phyloP scores from a whole-genome alignment of 768 basidiomycete species.

The Bullera alba region DNA sequence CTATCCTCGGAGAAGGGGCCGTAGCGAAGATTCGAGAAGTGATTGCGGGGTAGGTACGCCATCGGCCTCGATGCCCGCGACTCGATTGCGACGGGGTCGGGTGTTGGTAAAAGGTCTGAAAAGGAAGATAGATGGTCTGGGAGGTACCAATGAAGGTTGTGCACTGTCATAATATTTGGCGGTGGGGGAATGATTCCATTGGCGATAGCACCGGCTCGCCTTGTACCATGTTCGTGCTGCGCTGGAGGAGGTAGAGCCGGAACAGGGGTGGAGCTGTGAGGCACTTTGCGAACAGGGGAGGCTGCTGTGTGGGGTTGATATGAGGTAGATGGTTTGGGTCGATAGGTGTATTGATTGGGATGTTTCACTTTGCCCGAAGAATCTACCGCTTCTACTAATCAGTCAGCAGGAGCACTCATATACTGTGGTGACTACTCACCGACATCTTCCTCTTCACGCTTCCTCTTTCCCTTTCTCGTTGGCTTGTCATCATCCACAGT shows the following conservation, averaged over 20 bases:
- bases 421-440: conserved; percentile 18
- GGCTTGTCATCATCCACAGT: conserved; percentile 1
- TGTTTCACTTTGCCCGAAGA: conserved; percentile 45
- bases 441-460: conserved; percentile 27
- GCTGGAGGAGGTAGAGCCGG: conserved; percentile 20
- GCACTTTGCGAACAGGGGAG: conserved; percentile 19
- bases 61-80: conserved; percentile 29
- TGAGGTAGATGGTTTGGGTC: conserved; percentile 38
- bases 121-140: conserved; percentile 90
- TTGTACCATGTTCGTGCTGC: conserved; percentile 38
- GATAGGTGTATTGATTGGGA: conserved; percentile 53
- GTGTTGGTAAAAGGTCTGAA: conserved; percentile 68
- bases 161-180: conserved; percentile 16
- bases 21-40: conserved; percentile 30
- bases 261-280: conserved; percentile 16
- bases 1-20: conserved; percentile 34
- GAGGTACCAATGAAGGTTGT: conserved; percentile 59
- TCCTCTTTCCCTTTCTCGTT: conserved; percentile 49
- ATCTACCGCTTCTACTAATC: conserved; percentile 8
- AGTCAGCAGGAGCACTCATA: not conserved
- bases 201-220: conserved; percentile 31
- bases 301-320: conserved; percentile 12
- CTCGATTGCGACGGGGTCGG: conserved; percentile 54
- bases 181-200: conserved; percentile 19
- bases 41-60: conserved; percentile 22